Base-by-base conservation (phyloP, 768 basidiomycete genomes). In the Xerocomellus dryophilus region DNA sequence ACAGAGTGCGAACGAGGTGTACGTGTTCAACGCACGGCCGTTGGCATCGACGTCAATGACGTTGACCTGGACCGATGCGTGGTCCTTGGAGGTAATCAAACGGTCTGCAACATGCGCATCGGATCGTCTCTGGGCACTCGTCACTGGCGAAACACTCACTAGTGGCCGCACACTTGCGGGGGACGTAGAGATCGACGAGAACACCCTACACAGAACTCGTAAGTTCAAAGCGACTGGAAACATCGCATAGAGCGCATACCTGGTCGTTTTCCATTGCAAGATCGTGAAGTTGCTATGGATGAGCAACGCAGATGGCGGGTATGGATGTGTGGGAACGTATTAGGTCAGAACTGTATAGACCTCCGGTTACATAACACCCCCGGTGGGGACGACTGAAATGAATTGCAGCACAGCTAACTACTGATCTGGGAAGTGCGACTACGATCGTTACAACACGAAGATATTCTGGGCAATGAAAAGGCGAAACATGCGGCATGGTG, bases 111-210 rank as follows among this genome's bases (percentile, higher is more conserved):
- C 36, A 20, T 32, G 6, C 32, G 18, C 27, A 53, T 47, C 25
- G 34, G 38, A 50, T 50, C 43, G 29, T 42, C 38, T 32, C 51
- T 21, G 17, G 10, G 32, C 10, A 25, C 42, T 14, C 27, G 31
- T 43, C 43, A 23, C 14, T 29, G 17, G 34, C 31, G 36, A 32
- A 56, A 55, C 54, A 84, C 91, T 71, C 70, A 97, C 94, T 95
- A 66, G 94, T 96, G 50, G 95, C 94, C 71, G 93, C 85, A 75
- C 97, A 98, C 77, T 98, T 98, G 83, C 97, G 92, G 76, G 97
- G 97, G 71, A 98, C 95, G 80, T 99, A 99, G 77, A 99, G 94
- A 82, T 98, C 97, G 71, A 99, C 97, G 74, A 99, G 95, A 73
- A 91, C 81, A 78, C 97, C 96, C 92, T 97, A 53, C 35, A 36